These are phyloP conservation scores for Zymoseptoria passerinii DNA, from an alignment of 2,329 filamentous ascomycete species.

Conservation along the genomic window DNA sequence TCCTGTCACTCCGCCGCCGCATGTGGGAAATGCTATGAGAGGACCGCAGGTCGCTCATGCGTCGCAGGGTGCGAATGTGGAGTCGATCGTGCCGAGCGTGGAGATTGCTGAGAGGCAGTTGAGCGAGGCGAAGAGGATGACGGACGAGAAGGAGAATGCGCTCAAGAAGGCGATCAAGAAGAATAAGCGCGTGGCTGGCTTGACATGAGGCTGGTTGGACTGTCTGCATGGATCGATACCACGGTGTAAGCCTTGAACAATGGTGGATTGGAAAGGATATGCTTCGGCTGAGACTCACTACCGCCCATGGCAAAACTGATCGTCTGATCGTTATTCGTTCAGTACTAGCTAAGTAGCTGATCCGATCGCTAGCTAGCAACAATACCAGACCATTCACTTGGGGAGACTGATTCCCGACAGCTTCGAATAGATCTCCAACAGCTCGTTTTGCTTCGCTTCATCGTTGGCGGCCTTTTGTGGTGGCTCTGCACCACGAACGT, in stretches of 20 bases:
- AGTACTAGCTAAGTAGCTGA: not conserved
- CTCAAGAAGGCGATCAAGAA: conserved; percentile 30
- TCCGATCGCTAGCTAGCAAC: not conserved
- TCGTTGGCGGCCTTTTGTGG: conserved; percentile 31
- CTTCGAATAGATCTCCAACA: conserved; percentile 34
- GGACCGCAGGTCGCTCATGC: conserved; percentile 1
- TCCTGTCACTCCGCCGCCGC: conserved; percentile 26
- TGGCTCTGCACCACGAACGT: conserved; percentile 15
- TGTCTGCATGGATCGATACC: not conserved
- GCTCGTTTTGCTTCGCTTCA: conserved; percentile 36
- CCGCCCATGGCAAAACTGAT: not conserved
- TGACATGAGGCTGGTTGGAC: conserved; percentile 6
- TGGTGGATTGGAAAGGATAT: too few relatives aligned
- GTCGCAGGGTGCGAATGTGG: conserved; percentile 1
- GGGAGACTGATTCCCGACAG: conserved; percentile 30
- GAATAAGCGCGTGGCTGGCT: conserved; percentile 28
- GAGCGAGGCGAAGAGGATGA: conserved; percentile 24
- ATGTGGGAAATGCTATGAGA: conserved; percentile 5
- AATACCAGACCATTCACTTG: conserved; percentile 3
- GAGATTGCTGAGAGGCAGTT: conserved; percentile 27
- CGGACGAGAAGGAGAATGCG: conserved; percentile 28
- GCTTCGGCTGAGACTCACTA: not conserved
- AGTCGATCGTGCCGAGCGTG: conserved; percentile 14
- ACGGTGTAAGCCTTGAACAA: not conserved
- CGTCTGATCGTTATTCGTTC: not conserved